Conservation (phyloP, 1,284 basidiomycete genomes). For the Farysia itapuensis region DNA sequence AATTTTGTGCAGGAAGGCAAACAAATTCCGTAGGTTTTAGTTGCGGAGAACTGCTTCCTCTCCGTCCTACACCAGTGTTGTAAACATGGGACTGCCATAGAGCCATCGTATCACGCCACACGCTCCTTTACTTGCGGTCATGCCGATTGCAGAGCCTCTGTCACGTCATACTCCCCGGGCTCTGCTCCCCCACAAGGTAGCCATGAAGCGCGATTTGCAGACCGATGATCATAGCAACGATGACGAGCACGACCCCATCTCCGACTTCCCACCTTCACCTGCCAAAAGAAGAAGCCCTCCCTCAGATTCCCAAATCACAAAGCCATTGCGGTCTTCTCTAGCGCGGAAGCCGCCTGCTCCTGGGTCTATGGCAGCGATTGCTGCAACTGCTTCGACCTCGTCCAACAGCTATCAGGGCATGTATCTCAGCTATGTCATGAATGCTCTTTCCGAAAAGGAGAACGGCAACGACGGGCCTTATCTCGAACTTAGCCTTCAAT, state of each 20-base stretch:
- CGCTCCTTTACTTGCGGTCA: no score
- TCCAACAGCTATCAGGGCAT: constrained; percentile 66
- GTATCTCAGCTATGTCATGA: constrained; percentile 79
- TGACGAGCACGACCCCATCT: constrained; percentile 1
- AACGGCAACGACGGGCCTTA: constrained; percentile 61
- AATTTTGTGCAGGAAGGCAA: no score
- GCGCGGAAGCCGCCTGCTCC: constrained; percentile 28
- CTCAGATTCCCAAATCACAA: constrained; percentile 7
- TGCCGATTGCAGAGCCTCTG: no score
- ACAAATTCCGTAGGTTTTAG: no score
- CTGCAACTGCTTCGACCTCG: constrained; percentile 8
- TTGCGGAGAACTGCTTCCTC: no score
- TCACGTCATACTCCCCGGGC: no score
- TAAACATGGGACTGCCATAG: no score
- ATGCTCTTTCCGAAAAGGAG: constrained; percentile 74
- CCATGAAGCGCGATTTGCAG: constrained; percentile 21
- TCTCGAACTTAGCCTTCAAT: constrained; percentile 65
- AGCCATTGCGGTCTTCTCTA: constrained; percentile 27
- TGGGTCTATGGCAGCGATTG: constrained; percentile 29
- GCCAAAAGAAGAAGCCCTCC: constrained; percentile 24
- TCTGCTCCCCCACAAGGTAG: no score
- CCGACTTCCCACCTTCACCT: constrained; percentile 7
- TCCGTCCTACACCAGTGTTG: no score
- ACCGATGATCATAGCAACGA: constrained; percentile 6
- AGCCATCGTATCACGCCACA: no score